Evolutionary conservation across 371 early-diverging fungal species (phyloP), one percentile per base, ranked within the genome.

Genomic region (Blastocladiella emersonii): DNA sequence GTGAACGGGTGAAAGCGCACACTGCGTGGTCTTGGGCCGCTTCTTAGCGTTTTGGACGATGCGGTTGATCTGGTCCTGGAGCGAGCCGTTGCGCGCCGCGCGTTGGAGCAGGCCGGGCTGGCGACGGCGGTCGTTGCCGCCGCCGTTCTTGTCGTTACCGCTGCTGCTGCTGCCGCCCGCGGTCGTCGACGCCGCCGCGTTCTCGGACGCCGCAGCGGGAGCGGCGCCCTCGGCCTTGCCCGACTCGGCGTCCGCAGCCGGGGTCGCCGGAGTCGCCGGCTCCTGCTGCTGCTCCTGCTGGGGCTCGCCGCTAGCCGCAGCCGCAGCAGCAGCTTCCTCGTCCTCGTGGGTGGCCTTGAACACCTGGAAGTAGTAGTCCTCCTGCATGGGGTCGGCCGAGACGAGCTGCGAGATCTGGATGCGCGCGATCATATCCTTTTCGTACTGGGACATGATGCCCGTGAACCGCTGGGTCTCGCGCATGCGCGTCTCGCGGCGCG

Each of bases 311-410:
- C n/a, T 59, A 49, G 19, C 61, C 43, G 48, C 39, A 17, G 44
- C 34, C 7, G 39, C 62, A 32, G 63, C 36, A 12, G 45, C 27
- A 4, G 34, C n/a, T 8, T 3, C 25, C 12, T 10, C 37, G 57
- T 55, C 35, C 34, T 60, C 44, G 32, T 34, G 10, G 15, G 37
- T 30, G 36, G 41, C 7, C 34, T 44, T 12, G 72, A 86, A 92
- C 56, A 93, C 85, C 66, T 92, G 91, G 71, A 87, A 92, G 71
- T 96, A 96, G 66, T 92, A 96, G 67, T 95, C 95, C 64, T 94
- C 95, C 1, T 82, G 78, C 56, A 80, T 85, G 17, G 95, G 94
- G 71, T 91, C 90, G 57, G 91, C 91, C 4, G 89, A 85, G 7
- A 93, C 90, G 41, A 96, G 77, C 72, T 95, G 93, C 44, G 89